Conservation (phyloP, 2,329 filamentous ascomycete species). For the Fusarium bulbicola region DNA sequence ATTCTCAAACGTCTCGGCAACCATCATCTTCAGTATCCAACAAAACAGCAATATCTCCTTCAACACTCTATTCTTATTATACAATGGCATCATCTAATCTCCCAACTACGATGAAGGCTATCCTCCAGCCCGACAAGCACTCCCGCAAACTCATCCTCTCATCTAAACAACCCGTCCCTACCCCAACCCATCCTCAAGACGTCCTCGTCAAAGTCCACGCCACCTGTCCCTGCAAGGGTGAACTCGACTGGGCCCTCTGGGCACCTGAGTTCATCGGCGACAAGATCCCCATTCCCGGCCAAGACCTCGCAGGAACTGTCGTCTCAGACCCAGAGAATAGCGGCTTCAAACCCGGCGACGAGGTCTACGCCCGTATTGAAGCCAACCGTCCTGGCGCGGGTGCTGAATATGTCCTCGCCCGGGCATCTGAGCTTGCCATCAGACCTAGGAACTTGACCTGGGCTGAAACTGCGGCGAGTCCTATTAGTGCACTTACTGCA, state of each 20-base stretch:
- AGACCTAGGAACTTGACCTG: slow-evolving; percentile 47
- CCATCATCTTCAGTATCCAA: background rate
- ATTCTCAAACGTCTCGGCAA: too few species aligned
- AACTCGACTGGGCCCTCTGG: slow-evolving; percentile 45
- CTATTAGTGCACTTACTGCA: slow-evolving; percentile 53
- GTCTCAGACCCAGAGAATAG: slow-evolving; percentile 40
- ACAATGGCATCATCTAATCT: slow-evolving; percentile 1
- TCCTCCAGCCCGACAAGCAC: slow-evolving; percentile 23
- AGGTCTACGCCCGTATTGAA: slow-evolving; percentile 27
- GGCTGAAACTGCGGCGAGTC: slow-evolving; percentile 49
- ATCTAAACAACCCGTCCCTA: slow-evolving; percentile 21
- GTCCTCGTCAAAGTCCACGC: slow-evolving; percentile 47
- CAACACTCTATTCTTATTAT: rapidly evolving
- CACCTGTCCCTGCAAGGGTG: slow-evolving; percentile 46
- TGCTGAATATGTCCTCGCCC: slow-evolving; percentile 23
- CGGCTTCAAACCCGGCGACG: slow-evolving; percentile 31
- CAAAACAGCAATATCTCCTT: background rate
- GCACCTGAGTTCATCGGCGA: slow-evolving; percentile 33
- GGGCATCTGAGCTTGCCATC: slow-evolving; percentile 45
- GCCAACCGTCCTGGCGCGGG: slow-evolving; percentile 16
- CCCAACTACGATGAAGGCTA: slow-evolving; percentile 22
- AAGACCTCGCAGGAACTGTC: slow-evolving; percentile 52
- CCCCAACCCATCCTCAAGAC: slow-evolving; percentile 35
- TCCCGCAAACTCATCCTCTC: slow-evolving; percentile 24
- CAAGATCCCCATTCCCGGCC: slow-evolving; percentile 44